Conservation (phyloP, 257 asterid species). For the Solanum piurae region DNA sequence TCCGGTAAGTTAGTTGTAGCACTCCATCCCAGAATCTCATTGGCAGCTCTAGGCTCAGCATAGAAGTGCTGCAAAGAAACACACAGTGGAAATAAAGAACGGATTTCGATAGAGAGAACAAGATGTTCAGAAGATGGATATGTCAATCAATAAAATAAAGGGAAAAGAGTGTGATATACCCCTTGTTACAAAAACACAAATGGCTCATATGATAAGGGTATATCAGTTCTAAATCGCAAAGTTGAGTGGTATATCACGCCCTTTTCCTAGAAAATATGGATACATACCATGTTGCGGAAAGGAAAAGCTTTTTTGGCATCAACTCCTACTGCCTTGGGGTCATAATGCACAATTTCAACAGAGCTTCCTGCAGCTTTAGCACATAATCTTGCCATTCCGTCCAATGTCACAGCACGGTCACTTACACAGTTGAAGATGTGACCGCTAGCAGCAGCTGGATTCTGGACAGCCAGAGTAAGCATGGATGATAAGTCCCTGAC, state of each 20-base stretch:
- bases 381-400: conserved; percentile 82
- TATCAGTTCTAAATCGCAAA: too few species aligned
- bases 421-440: conserved; percentile 79
- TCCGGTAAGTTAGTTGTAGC: conserved; percentile 59
- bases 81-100: not conserved
- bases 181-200: not conserved
- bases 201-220: not conserved
- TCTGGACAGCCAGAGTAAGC: conserved; percentile 66
- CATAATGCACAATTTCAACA: conserved; percentile 79
- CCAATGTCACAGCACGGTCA: conserved; percentile 90
- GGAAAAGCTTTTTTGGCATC: conserved; percentile 97
- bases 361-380: conserved; percentile 75
- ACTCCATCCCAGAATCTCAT: conserved; percentile 82
- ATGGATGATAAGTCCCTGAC: conserved; percentile 85
- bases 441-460: conserved; percentile 58
- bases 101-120: not conserved
- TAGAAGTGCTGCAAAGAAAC: conserved; percentile 69
- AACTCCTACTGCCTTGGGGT: conserved; percentile 71
- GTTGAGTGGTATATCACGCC: not conserved
- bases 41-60: conserved; percentile 91
- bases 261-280: not conserved
- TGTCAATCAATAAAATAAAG: not conserved
- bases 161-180: not conserved
- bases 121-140: not conserved
- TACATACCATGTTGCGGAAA: conserved; percentile 81